Evolutionary conservation across 805 yeast species (phyloP).

Genomic region (Ogataea kodamae): DNA sequence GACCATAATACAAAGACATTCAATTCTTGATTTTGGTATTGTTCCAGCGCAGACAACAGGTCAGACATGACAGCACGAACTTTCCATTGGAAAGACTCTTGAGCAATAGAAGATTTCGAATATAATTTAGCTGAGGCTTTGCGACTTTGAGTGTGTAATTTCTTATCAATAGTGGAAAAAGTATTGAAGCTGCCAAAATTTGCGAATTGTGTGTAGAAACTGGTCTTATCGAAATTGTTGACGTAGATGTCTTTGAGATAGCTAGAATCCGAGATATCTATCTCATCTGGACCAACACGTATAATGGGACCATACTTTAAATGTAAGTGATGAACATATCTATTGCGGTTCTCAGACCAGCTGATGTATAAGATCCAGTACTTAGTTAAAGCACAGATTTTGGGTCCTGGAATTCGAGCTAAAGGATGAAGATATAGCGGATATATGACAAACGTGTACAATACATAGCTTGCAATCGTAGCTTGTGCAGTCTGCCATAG

Average conservation of each 20-base stretch:
- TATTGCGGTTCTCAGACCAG: conserved; percentile 47
- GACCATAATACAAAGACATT: conserved; percentile 64
- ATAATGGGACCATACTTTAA: conserved; percentile 58
- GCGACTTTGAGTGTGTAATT: conserved; percentile 43
- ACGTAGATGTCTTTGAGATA: conserved; percentile 54
- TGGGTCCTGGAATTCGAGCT: conserved; percentile 56
- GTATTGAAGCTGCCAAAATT: conserved; percentile 58
- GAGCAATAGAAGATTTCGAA: conserved; percentile 41
- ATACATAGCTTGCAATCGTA: conserved; percentile 5
- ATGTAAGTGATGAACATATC: conserved; percentile 49
- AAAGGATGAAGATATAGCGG: conserved; percentile 51
- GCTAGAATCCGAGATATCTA: conserved; percentile 52
- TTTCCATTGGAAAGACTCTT: conserved; percentile 31
- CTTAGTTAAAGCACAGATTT: conserved; percentile 43
- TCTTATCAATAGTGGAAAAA: conserved; percentile 51
- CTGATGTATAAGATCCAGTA: conserved; percentile 40
- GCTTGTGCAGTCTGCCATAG: conserved; percentile 7
- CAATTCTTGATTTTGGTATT: conserved; percentile 30
- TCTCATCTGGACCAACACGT: conserved; percentile 56
- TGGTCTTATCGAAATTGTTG: conserved; percentile 52
- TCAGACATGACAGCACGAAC: conserved; percentile 34
- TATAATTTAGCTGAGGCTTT: conserved; percentile 40
- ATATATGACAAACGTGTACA: conserved; percentile 30
- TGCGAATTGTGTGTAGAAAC: conserved; percentile 56
- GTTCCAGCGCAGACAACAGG: conserved; percentile 25